These are phyloP conservation scores for Kentomonas sorsogonicus DNA, from an alignment of 208 protist species.

Conservation along the genomic window DNA sequence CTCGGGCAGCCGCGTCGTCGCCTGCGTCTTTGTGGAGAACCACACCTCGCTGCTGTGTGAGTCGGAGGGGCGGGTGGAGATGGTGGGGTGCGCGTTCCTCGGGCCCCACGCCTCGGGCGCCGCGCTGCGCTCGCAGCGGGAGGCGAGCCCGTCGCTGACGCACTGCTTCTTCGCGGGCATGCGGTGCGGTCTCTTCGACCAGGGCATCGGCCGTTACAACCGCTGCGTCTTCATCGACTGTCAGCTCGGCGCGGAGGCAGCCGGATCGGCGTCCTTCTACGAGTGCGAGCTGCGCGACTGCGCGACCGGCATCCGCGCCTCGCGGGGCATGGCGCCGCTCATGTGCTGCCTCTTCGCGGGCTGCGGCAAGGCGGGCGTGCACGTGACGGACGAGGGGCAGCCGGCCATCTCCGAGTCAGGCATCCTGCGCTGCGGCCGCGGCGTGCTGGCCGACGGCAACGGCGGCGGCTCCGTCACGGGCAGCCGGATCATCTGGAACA, in stretches of 20 bases:
- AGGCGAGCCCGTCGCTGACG: conserved; percentile 14
- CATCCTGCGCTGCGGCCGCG: conserved; percentile 19
- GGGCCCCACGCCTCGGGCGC: conserved; percentile 6
- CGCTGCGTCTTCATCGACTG: conserved; percentile 27
- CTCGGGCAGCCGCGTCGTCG: neutral
- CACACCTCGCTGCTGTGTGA: conserved; percentile 13
- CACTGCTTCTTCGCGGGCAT: conserved; percentile 26
- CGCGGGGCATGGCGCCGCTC: conserved; percentile 8
- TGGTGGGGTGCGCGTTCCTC: conserved; percentile 22
- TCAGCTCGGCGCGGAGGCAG: conserved; percentile 7
- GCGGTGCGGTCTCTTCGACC: conserved; percentile 11
- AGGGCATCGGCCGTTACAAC: conserved; percentile 10
- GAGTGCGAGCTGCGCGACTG: conserved; percentile 31
- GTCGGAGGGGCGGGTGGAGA: conserved; percentile 12
- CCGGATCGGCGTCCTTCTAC: conserved; percentile 11
- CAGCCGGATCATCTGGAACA: conserved; percentile 28
- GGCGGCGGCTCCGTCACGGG: conserved; percentile 15
- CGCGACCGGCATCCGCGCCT: conserved; percentile 13
- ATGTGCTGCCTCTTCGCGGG: conserved; percentile 23
- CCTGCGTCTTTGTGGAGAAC: conserved; percentile 25
- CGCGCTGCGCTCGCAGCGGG: conserved; percentile 10
- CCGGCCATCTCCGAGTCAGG: conserved; percentile 22
- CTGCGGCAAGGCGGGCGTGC: conserved; percentile 21
- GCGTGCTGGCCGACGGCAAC: conserved; percentile 17
- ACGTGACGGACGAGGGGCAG: conserved; percentile 15